These are phyloP conservation scores for Capsicum pubescens DNA, from an alignment of 257 asterid genomes.

Conservation along the genomic window DNA sequence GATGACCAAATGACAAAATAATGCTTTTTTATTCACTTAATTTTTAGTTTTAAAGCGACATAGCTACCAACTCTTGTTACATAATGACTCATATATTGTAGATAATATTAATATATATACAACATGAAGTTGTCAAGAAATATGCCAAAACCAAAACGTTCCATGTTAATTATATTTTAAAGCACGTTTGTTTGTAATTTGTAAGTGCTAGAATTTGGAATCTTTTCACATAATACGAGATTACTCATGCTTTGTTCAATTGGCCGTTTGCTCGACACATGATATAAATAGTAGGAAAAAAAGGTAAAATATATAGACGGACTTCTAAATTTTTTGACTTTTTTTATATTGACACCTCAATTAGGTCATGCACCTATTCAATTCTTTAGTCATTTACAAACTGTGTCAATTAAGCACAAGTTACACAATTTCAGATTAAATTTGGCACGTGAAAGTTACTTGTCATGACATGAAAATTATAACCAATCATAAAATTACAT, in stretches of 20 bases:
- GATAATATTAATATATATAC: not conserved
- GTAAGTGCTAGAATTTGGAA: constrained; percentile 11
- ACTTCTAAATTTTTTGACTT: no score
- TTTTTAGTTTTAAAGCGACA: not conserved
- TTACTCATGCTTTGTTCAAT: not conserved
- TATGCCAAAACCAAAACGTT: not conserved
- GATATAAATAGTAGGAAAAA: no score
- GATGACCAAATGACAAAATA: not conserved
- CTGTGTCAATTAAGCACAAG: no score
- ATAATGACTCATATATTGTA: not conserved
- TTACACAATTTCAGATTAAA: no score
- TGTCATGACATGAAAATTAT: no score
- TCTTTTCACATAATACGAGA: not conserved
- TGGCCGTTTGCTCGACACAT: not conserved
- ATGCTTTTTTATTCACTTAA: not conserved
- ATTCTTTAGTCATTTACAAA: no score
- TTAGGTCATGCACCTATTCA: no score
- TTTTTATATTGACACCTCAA: no score
- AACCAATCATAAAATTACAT: no score
- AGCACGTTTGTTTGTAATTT: not conserved
- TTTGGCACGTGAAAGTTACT: no score
- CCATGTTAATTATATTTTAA: not conserved
- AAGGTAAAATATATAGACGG: no score
- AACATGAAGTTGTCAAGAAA: not conserved
- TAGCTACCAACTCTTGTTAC: not conserved